phyloP scores from a whole-genome alignment of 1,284 basidiomycete genomes.

The Puccinia coronata region DNA sequence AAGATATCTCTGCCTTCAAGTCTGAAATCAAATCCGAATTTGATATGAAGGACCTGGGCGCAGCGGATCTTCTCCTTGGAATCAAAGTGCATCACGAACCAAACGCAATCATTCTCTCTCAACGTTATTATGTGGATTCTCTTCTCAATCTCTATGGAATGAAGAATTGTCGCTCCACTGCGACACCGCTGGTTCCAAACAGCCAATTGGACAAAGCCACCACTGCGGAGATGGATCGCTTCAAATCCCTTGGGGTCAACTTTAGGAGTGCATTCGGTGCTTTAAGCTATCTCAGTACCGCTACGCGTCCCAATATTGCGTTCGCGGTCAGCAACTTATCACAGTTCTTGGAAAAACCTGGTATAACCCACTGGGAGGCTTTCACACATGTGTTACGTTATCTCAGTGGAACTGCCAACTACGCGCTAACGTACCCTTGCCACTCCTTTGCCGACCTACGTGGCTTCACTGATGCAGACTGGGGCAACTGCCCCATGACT shows the following conservation, averaged over 20 bases:
- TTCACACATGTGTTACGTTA: constrained; percentile 1
- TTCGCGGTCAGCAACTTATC: not conserved
- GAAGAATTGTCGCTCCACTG: not conserved
- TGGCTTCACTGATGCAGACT: constrained; percentile 20
- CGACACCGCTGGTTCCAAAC: constrained; percentile 3
- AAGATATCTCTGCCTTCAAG: not conserved
- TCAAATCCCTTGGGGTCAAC: not conserved
- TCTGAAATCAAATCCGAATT: not conserved
- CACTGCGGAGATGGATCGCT: not conserved
- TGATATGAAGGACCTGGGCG: not conserved
- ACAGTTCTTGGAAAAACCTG: constrained; percentile 15
- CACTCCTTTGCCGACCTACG: not conserved
- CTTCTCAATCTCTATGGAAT: not conserved
- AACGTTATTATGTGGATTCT: not conserved
- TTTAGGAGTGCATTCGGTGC: constrained; percentile 7
- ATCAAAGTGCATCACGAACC: not conserved
- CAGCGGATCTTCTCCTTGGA: not conserved
- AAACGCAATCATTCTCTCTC: not conserved
- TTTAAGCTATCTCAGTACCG: not conserved
- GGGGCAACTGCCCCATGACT: constrained; percentile 12
- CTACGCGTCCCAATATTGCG: constrained; percentile 5
- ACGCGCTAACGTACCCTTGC: not conserved
- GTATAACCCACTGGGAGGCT: constrained; percentile 12
- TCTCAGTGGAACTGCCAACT: not conserved
- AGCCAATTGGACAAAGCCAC: not conserved